Base-by-base conservation (phyloP, 768 basidiomycete species). In the Suillus spraguei region DNA sequence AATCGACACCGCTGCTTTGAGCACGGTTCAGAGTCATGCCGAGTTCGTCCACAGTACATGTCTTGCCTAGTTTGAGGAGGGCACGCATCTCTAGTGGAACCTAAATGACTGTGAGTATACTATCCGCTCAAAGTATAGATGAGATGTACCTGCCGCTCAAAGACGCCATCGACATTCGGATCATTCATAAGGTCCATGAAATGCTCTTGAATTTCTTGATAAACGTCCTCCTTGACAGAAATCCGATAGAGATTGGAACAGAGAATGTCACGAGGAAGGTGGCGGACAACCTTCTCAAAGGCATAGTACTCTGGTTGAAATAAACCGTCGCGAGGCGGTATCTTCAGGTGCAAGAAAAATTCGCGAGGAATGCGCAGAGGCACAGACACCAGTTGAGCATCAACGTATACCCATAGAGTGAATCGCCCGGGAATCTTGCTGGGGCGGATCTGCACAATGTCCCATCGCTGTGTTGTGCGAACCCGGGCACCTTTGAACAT, bases 161-260 rank as follows among this genome's bases (percentile, higher is more conserved):
- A 99, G 4, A 97, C 91, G 1, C 94, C 95, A 68, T 98, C 95
- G 10, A 98, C 94, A 70, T 92, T 94, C 0, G 96, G 93, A 69
- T 96, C 92, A 71, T 97, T 97, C 63, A 87, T 93, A 58, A 99
- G 81, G 72, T 95, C 90, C 20, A 94, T 89, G 71, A 99, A 98
- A 72, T 97, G 94, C 62, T 94, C 90, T 68, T 94, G 90, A 36
- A 90, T 92, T 36, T 91, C 87, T 36, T 90, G 81, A 75, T 92
- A 99, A 17, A 89, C 78, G 6, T 91, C 89, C 72, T 99, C 97
- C 38, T 89, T 84, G 28, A 95, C 93, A 13, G 84, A 79, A 33
- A 99, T 79, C 68, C 88, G 90, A 80, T 92, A 97, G 1, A 99
- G 81, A 74, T 97, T 88, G 60, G 81, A 81, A 67, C 89, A 89